These are phyloP conservation scores for Podospora sp. DNA, from an alignment of 495 filamentous ascomycete genomes.

Conservation along the genomic window DNA sequence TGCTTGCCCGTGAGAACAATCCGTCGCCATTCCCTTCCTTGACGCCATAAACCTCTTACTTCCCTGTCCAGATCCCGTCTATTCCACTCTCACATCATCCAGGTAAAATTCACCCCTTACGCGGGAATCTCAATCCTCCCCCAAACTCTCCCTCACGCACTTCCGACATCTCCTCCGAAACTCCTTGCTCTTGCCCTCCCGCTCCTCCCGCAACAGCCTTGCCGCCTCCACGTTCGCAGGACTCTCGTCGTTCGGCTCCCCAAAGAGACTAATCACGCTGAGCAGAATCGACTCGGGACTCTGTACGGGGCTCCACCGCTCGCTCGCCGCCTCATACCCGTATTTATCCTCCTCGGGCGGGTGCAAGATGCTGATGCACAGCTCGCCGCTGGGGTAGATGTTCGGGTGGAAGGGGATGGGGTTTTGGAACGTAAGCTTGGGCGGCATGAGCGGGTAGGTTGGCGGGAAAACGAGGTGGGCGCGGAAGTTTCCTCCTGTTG, in stretches of 20 bases:
- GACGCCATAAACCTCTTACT: neutral
- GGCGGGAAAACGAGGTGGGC: conserved; percentile 76
- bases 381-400: conserved; percentile 85
- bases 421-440: conserved; percentile 85
- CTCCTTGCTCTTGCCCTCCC: conserved; percentile 60
- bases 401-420: conserved; percentile 93
- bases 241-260: conserved; percentile 91
- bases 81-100: too few relatives aligned
- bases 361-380: conserved; percentile 97
- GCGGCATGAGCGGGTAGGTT: conserved; percentile 87
- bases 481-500: conserved; percentile 84
- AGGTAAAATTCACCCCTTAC: neutral
- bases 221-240: conserved; percentile 95
- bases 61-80: neutral
- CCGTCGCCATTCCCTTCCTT: neutral
- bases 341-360: conserved; percentile 95
- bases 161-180: conserved; percentile 75
- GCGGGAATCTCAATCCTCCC: conserved; percentile 57
- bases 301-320: conserved; percentile 97
- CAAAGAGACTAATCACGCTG: conserved; percentile 90
- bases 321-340: conserved; percentile 88
- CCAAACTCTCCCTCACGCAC: conserved; percentile 82
- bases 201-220: conserved; percentile 80
- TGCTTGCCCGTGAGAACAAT: neutral
- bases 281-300: conserved; percentile 93